phyloP scores from a whole-genome alignment of 176 grass and related monocot genomes.

The Saccharum officinarum region DNA sequence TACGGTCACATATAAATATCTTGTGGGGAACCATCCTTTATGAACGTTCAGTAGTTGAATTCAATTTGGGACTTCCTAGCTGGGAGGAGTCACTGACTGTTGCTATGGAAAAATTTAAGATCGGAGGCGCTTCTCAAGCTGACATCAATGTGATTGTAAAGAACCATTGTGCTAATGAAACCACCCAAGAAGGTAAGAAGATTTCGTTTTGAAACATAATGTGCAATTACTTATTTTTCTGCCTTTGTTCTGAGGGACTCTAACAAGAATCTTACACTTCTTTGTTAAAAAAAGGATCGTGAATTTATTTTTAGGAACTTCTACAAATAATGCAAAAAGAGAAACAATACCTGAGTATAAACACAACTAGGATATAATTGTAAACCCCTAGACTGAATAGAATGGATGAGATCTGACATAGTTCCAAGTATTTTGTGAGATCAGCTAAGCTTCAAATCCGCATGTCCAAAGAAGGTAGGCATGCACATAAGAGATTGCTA shows the following conservation, averaged over 20 bases:
- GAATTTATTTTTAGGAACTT: background rate
- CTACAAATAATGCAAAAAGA: background rate
- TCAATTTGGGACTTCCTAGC: constrained; percentile 56
- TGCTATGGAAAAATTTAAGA: constrained; percentile 75
- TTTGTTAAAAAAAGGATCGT: background rate
- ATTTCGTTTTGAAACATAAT: background rate
- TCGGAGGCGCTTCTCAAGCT: constrained; percentile 50
- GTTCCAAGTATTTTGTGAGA: background rate
- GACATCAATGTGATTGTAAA: constrained; percentile 70
- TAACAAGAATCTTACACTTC: background rate
- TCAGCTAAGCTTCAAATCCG: background rate
- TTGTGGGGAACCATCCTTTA: constrained; percentile 82
- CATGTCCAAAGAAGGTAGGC: background rate
- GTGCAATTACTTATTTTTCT: background rate
- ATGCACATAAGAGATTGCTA: background rate
- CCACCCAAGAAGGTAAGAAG: constrained; percentile 61
- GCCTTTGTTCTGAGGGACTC: background rate
- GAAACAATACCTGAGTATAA: background rate
- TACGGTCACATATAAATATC: constrained; percentile 73
- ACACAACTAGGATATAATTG: background rate
- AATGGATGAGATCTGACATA: background rate
- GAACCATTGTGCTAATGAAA: constrained; percentile 72
- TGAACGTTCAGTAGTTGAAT: constrained; percentile 75
- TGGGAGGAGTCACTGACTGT: constrained; percentile 69
- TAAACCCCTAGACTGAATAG: background rate